Base-by-base conservation (phyloP, 129 eudicot genomes). In the Ambrosia trifida region DNA sequence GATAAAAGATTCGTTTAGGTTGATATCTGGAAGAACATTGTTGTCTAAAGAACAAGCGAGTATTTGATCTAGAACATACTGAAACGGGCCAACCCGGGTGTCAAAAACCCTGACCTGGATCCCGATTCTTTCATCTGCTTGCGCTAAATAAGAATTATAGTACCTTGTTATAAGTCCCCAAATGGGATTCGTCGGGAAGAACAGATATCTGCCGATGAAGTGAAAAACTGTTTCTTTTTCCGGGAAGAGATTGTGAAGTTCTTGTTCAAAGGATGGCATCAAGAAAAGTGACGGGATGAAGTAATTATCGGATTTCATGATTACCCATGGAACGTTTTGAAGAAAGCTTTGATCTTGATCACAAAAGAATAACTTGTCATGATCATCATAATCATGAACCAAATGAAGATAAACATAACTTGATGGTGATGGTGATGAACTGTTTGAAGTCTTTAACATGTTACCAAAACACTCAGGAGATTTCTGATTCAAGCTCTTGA, bases 81-180 rank as follows among this genome's bases (percentile, higher is more conserved):
- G 80, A 63, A 87, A 86, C 1, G 94, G 94, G 44, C 94, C 90
- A 0, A 58, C 31, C 16, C 72, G 68, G 4, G 77, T 66, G 32
- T 84, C 87, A 12, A 89, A 86, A 12, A 87, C 94, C 76, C 96
- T 61, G 40, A 89, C 80, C 52, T 89, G 96, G 56, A 89, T 78
- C 52, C 94, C 96, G 11, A 87, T 78, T 61, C 52, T 87, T 57
- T 78, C 94, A 72, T 87, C 94, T 20, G 90, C 94, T 51, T 80
- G 73, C n/a, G 91, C 84, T 68, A 89, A 64, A 74, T 89, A 86
- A 5, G 94, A 82, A 28, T 89, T 53, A 75, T 89, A 79, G 76
- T 84, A 89, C 54, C 96, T 74, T 30, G 83, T 80, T 49, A 89
- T 79, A 65, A 86, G 94, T 6, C 94, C 90, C 96, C 94, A 89